Conservation (phyloP, 176 grass and related monocot species). For the Metroxylon sagu region DNA sequence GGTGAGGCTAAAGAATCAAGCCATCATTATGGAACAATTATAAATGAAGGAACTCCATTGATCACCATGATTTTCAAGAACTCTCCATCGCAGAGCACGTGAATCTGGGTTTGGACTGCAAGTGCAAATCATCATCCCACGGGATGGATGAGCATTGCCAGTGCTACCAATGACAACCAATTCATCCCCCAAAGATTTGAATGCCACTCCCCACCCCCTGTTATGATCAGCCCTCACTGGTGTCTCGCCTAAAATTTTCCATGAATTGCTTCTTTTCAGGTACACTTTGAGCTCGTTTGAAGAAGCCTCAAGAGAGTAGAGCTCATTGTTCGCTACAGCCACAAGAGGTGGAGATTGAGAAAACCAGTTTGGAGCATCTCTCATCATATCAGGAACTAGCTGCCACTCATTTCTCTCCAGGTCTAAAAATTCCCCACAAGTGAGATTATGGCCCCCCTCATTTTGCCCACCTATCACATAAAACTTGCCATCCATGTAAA, state of each 20-base stretch:
- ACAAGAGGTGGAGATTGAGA: slow-evolving; percentile 6
- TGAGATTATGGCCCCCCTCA: slow-evolving; percentile 1
- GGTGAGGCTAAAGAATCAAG: neutral
- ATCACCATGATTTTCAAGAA: neutral
- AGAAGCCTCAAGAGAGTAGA: slow-evolving; percentile 5
- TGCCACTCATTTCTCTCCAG: neutral
- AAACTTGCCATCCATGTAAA: slow-evolving; percentile 5
- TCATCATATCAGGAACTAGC: neutral
- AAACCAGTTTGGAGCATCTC: neutral
- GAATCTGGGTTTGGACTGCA: neutral
- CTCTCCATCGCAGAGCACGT: neutral
- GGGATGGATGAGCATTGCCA: neutral
- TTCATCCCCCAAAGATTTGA: slow-evolving; percentile 5
- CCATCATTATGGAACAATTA: slow-evolving; percentile 9
- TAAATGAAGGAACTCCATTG: slow-evolving; percentile 11
- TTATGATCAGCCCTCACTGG: slow-evolving; percentile 7
- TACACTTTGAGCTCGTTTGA: slow-evolving; percentile 8
- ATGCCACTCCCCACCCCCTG: slow-evolving; percentile 13
- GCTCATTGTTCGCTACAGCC: slow-evolving; percentile 11
- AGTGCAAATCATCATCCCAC: slow-evolving; percentile 5
- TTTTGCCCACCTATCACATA: slow-evolving; percentile 10
- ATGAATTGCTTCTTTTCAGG: slow-evolving; percentile 8
- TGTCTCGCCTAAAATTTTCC: slow-evolving; percentile 1
- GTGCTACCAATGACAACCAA: slow-evolving; percentile 5
- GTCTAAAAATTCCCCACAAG: slow-evolving; percentile 5